phyloP scores from a whole-genome alignment of 2,329 filamentous ascomycete species.

The Triangularia setosa region DNA sequence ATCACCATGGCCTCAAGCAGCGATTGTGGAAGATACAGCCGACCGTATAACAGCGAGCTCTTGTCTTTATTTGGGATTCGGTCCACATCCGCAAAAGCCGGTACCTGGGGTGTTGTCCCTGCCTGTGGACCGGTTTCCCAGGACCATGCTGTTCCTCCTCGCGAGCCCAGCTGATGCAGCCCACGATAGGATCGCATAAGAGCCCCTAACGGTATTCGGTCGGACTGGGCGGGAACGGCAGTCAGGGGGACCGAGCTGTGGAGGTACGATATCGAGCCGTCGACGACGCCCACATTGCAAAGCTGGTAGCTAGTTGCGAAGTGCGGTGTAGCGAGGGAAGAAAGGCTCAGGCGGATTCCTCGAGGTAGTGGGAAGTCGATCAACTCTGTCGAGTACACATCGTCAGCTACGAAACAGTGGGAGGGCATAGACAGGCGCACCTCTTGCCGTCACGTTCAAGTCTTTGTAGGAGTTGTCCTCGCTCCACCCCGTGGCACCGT shows the following conservation, averaged over 20 bases:
- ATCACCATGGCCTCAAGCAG: conserved; percentile 84
- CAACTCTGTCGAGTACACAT: conserved; percentile 54
- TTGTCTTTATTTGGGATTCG: conserved; percentile 22
- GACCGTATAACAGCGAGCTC: conserved; percentile 68
- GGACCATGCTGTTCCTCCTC: conserved; percentile 19
- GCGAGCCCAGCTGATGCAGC: conserved; percentile 56
- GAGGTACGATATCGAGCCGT: conserved; percentile 95
- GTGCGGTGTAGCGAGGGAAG: conserved; percentile 85
- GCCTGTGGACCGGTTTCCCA: conserved; percentile 22
- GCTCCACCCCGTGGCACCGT: conserved; percentile 28
- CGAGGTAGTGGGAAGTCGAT: conserved; percentile 84
- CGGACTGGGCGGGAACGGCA: conserved; percentile 63
- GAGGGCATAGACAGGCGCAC: conserved; percentile 6
- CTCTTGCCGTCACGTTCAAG: conserved; percentile 27
- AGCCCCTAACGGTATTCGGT: conserved; percentile 69
- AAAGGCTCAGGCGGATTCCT: conserved; percentile 80
- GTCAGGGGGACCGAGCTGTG: conserved; percentile 82
- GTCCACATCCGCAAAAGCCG: conserved; percentile 18
- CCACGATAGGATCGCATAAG: conserved; percentile 81
- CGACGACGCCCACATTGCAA: conserved; percentile 83
- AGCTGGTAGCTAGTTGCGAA: conserved; percentile 94
- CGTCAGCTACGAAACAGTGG: not conserved
- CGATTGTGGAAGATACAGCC: conserved; percentile 77
- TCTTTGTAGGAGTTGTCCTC: conserved; percentile 31
- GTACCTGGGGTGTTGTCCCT: conserved; percentile 18